These are phyloP conservation scores for Bromus sterilis DNA, from an alignment of 176 grass and related monocot species.

Conservation along the genomic window DNA sequence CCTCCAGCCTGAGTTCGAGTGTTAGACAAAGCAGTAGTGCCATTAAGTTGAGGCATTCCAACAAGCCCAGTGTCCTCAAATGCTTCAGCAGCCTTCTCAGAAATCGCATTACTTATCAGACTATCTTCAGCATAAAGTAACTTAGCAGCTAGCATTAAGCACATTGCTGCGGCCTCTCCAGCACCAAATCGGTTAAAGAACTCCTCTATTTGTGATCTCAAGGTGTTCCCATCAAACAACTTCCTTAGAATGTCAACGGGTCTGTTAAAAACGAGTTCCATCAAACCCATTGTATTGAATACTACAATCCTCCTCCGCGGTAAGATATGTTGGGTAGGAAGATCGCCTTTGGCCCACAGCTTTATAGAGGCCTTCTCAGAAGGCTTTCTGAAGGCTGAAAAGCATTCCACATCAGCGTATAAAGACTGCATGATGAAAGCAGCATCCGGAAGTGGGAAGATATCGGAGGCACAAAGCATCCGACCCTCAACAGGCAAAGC, in stretches of 20 bases:
- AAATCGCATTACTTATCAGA: conserved; percentile 61
- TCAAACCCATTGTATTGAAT: conserved; percentile 92
- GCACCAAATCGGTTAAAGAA: conserved; percentile 88
- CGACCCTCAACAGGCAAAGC: conserved; percentile 81
- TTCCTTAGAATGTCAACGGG: conserved; percentile 93
- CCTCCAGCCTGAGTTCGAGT: conserved; percentile 67
- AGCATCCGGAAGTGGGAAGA: conserved; percentile 59
- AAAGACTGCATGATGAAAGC: conserved; percentile 73
- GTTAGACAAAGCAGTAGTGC: conserved; percentile 59
- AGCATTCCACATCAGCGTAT: conserved; percentile 69
- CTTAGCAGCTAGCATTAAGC: conserved; percentile 85
- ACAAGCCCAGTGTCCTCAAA: conserved; percentile 92
- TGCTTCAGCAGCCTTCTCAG: conserved; percentile 87
- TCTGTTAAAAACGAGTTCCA: conserved; percentile 86
- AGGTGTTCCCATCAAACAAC: conserved; percentile 77
- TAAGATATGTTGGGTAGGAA: conserved; percentile 93
- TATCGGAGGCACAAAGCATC: conserved; percentile 90
- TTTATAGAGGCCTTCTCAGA: conserved; percentile 55
- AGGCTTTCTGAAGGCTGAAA: conserved; percentile 52
- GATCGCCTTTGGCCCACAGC: conserved; percentile 86
- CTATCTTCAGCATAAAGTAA: conserved; percentile 77
- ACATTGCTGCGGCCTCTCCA: conserved; percentile 96
- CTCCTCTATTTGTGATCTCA: conserved; percentile 75
- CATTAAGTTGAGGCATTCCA: conserved; percentile 77
- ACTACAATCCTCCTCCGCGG: conserved; percentile 80